phyloP scores from a whole-genome alignment of 805 yeast species.

The Scheffersomyces coipomensis region DNA sequence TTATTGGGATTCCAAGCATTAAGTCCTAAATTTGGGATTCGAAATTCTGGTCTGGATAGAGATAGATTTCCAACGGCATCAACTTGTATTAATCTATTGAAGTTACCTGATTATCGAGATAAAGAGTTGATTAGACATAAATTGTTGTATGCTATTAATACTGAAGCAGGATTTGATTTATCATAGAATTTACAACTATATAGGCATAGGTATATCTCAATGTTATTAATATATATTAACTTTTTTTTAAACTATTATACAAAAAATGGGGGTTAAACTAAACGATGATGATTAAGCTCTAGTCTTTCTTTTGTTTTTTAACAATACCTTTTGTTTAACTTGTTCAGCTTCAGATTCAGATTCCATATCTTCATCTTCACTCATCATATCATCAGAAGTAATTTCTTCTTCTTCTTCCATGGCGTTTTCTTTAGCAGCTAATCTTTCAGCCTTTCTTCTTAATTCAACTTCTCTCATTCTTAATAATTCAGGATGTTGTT shows the following conservation, averaged over 20 bases:
- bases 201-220: neutral
- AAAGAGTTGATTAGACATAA: slow-evolving; percentile 58
- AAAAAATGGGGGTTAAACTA: neutral
- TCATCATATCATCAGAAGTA: slow-evolving; percentile 39
- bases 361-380: slow-evolving; percentile 49
- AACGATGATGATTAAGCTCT: slow-evolving; percentile 3
- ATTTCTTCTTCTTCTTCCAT: slow-evolving; percentile 44
- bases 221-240: too few relatives aligned
- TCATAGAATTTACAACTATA: slow-evolving; percentile 34
- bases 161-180: slow-evolving; percentile 87
- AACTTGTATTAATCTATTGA: slow-evolving; percentile 86
- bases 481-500: slow-evolving; percentile 82
- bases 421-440: slow-evolving; percentile 55
- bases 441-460: slow-evolving; percentile 70
- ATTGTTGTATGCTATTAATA: slow-evolving; percentile 71
- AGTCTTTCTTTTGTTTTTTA: slow-evolving; percentile 59
- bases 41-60: slow-evolving; percentile 57
- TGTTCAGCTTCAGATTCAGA: slow-evolving; percentile 37
- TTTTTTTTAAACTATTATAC: too few relatives aligned
- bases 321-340: slow-evolving; percentile 55
- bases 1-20: slow-evolving; percentile 77
- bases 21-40: slow-evolving; percentile 76
- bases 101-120: slow-evolving; percentile 77
- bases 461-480: slow-evolving; percentile 92
- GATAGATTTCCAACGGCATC: slow-evolving; percentile 84